Base-by-base conservation (phyloP, 2,329 filamentous ascomycete species). In the Passalora sequoiae region DNA sequence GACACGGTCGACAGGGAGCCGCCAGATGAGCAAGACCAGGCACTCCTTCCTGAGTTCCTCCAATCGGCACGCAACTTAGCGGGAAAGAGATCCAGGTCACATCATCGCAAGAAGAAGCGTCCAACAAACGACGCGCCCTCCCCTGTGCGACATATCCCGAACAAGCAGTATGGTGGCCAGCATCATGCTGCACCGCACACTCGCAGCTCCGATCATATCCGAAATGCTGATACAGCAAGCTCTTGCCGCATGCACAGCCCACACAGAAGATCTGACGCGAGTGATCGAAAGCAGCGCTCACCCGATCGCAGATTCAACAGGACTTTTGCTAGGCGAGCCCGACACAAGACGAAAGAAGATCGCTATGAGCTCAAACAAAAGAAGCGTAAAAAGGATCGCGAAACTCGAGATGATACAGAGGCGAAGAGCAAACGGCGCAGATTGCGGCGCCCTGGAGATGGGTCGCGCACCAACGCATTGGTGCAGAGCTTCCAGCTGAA, bases 271-370 rank as follows among this genome's bases (percentile, higher is more conserved):
- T 45, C 41, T 20, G 33, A 22, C 4, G 30, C 20, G 27, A 32
- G 24, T 17, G 17, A 46, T 17, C 25, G 24, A 17, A 45, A 28
- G 24, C 33, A 35, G 3, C 35, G 37, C 12, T 22, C 31, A 35
- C 38, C 24, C 9, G 31, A 38, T 13, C 36, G 25, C 20, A 35
- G 32, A 24, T 38, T 42, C 30, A 24, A 39, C 25, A 47, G 55
- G n/a, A 46, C 44, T 6, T 75, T 71, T 58, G 62, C 66, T 53
- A 67, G 66, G 44, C 66, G 62, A 46, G 60, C 68, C 50, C 66
- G 72, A 42, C 66, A 65, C 57, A 74, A 70, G 58, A 73, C 70
- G 17, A 68, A 65, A 27, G 59, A 62, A 29, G 70, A 73, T 44
- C 65, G 62, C 43, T 75, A 75, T 50, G 64, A 67, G 28, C 57